These are phyloP conservation scores for Amanita polypyramis DNA, from an alignment of 768 basidiomycete species.

Conservation along the genomic window DNA sequence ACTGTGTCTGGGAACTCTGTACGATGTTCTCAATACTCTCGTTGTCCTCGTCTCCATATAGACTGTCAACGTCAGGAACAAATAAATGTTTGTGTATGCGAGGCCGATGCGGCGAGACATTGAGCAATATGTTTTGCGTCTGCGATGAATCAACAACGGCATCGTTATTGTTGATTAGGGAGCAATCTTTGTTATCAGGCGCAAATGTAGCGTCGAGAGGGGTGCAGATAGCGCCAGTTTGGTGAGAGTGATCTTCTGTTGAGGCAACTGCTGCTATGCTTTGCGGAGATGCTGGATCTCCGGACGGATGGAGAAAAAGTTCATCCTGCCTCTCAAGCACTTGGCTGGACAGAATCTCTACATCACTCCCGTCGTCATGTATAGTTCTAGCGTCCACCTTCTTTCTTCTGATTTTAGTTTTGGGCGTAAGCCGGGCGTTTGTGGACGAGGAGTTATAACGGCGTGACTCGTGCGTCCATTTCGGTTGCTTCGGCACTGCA, in stretches of 20 bases:
- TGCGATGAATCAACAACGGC: slow-evolving; percentile 9
- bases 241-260: background rate
- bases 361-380: background rate
- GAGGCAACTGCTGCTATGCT: background rate
- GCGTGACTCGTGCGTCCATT: background rate
- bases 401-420: background rate
- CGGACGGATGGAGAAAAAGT: background rate
- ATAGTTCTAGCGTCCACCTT: background rate
- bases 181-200: background rate
- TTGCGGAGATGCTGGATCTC: background rate
- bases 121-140: slow-evolving; percentile 4
- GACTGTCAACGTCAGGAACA: background rate
- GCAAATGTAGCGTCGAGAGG: background rate
- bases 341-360: slow-evolving; percentile 3
- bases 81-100: background rate
- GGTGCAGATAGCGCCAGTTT: no score
- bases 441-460: background rate
- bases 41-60: background rate
- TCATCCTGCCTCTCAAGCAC: slow-evolving; percentile 4
- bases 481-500: background rate
- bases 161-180: background rate
- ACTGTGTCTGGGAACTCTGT: slow-evolving; percentile 37
- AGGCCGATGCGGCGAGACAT: slow-evolving; percentile 3
- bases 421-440: background rate
- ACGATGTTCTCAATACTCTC: slow-evolving; percentile 13